These are phyloP conservation scores for Trichoderma sp. DNA, from an alignment of 2,329 filamentous ascomycete species.

Conservation along the genomic window DNA sequence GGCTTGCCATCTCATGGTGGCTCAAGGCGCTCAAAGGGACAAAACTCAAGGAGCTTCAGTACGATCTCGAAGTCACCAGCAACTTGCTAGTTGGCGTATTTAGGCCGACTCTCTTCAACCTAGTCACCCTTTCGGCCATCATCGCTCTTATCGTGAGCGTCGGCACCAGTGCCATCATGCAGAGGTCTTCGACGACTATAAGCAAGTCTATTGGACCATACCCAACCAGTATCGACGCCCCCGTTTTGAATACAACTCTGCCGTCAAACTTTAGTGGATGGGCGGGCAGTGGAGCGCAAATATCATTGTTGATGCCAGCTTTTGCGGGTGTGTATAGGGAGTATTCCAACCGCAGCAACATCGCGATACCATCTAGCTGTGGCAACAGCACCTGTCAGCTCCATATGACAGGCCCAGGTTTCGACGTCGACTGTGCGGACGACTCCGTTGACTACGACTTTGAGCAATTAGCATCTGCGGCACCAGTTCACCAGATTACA, in stretches of 20 bases:
- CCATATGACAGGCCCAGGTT: conserved; percentile 8
- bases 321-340: conserved; percentile 17
- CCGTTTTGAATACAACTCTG: conserved; percentile 17
- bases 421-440: conserved; percentile 17
- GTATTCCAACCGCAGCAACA: conserved; percentile 16
- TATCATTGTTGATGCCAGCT: conserved; percentile 17
- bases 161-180: conserved; percentile 7
- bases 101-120: background rate
- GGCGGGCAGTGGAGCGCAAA: conserved; percentile 6
- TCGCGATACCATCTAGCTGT: conserved; percentile 5
- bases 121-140: background rate
- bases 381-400: conserved; percentile 7
- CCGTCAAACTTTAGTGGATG: conserved; percentile 23
- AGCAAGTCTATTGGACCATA: conserved; percentile 18
- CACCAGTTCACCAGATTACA: background rate
- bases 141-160: conserved; percentile 10
- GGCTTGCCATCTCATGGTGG: conserved; percentile 22
- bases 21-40: conserved; percentile 16
- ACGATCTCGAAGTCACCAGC: conserved; percentile 18
- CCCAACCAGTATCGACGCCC: background rate
- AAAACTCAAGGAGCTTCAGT: conserved; percentile 23
- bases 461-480: background rate
- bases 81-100: conserved; percentile 4
- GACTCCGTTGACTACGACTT: conserved; percentile 4
- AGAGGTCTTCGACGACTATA: conserved; percentile 14